phyloP scores from a whole-genome alignment of 371 early-diverging fungal species.

The Umbelopsis sp. region DNA sequence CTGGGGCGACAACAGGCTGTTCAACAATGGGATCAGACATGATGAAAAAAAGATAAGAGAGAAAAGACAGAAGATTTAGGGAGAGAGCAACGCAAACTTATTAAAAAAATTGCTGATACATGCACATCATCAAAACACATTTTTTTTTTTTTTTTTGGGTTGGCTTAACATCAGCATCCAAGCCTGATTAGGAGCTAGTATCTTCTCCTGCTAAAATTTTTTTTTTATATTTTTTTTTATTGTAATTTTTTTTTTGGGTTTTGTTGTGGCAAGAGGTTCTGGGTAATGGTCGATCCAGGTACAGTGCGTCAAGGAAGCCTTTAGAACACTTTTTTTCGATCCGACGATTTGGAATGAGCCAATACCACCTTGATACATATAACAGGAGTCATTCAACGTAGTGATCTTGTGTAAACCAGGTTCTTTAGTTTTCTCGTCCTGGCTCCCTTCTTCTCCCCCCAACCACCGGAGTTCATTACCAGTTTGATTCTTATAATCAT shows the following conservation, averaged over 20 bases:
- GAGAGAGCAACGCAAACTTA: conserved; percentile 1
- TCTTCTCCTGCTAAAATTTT: background rate
- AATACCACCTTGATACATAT: too few relatives aligned
- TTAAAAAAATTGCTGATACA: background rate
- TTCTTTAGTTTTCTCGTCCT: background rate
- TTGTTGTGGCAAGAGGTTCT: too few relatives aligned
- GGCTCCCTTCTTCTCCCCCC: conserved; percentile 6
- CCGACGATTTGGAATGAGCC: too few relatives aligned
- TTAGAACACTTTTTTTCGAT: too few relatives aligned
- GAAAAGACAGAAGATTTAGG: conserved; percentile 12
- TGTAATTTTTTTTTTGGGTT: too few relatives aligned
- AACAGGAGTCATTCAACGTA: background rate
- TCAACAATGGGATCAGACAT: conserved; percentile 14
- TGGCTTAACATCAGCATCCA: conserved; percentile 5
- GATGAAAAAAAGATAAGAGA: conserved; percentile 6
- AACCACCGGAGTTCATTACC: conserved; percentile 16
- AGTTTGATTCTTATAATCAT: background rate
- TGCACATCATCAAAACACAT: background rate
- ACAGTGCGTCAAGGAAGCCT: too few relatives aligned
- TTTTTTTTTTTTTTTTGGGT: conserved; percentile 10
- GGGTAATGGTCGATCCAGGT: too few relatives aligned
- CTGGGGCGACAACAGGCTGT: conserved; percentile 12
- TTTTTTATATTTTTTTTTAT: background rate
- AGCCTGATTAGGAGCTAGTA: conserved; percentile 18
- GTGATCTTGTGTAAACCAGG: background rate